Percentiles rank a stretch among this genome's conserved stretches.
Conservation (phyloP, 352 stramenopile genomes). For the Phytophthora capsici region DNA sequence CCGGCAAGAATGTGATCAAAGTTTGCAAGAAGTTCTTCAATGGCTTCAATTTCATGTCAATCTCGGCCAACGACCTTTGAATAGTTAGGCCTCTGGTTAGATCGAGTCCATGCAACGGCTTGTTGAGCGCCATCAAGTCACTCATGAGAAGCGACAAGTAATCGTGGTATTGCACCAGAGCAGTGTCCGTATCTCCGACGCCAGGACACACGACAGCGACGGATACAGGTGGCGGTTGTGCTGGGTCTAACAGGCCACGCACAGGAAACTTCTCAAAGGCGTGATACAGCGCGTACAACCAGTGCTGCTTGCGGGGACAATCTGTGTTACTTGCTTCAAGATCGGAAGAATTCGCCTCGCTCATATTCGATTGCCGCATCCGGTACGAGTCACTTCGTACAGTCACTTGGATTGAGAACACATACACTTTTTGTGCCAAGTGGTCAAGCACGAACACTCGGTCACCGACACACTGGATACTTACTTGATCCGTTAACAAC, state of each 20-base stretch:
- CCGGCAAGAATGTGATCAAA: conserved; percentile 69
- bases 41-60: conserved; percentile 13
- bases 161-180: conserved; percentile 25
- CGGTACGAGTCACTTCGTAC: conserved; percentile 67
- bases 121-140: conserved; percentile 46
- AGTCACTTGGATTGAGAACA: conserved; percentile 41
- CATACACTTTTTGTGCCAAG: conserved; percentile 22
- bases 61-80: conserved; percentile 1
- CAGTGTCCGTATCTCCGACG: background rate
- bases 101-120: conserved; percentile 42
- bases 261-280: conserved; percentile 69
- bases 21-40: conserved; percentile 41
- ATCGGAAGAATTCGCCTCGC: background rate
- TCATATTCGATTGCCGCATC: conserved; percentile 41
- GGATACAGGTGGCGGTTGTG: background rate
- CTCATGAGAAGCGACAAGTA: conserved; percentile 49
- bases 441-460: conserved; percentile 48
- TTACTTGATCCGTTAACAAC: conserved; percentile 34
- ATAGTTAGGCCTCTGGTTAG: conserved; percentile 27
- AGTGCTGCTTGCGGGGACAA: conserved; percentile 28
- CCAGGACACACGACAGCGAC: conserved; percentile 17
- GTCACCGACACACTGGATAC: conserved; percentile 32
- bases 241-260: conserved; percentile 24
- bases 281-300: conserved; percentile 48
- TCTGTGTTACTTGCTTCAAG: conserved; percentile 6